These are phyloP conservation scores for Alternaria ethzedia DNA, from an alignment of 2,329 filamentous ascomycete species.

Conservation along the genomic window DNA sequence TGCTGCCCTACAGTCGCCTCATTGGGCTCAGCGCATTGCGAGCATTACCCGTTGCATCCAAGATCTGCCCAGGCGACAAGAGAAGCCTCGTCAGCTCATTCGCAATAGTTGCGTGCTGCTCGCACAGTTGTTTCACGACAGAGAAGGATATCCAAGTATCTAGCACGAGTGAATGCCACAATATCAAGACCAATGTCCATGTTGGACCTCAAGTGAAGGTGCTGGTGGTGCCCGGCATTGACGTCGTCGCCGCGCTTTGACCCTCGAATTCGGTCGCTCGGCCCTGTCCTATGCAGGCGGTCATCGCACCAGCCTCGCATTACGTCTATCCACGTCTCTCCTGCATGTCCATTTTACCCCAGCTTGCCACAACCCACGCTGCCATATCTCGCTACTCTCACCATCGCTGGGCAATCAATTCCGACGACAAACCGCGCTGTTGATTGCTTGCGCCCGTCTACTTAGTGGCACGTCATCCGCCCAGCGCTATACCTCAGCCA, in stretches of 20 bases:
- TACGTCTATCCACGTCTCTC: slow-evolving; percentile 15
- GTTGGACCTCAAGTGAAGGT: neutral
- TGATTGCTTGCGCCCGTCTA: slow-evolving; percentile 10
- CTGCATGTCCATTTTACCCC: slow-evolving; percentile 12
- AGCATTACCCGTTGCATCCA: slow-evolving; percentile 6
- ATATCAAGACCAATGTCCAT: neutral
- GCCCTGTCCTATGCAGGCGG: slow-evolving; percentile 8
- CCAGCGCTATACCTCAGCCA: slow-evolving; percentile 13
- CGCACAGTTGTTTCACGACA: neutral
- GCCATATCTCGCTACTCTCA: slow-evolving; percentile 2
- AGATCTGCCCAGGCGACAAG: slow-evolving; percentile 9
- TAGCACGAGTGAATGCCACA: neutral
- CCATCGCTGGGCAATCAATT: slow-evolving; percentile 1
- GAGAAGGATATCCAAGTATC: neutral
- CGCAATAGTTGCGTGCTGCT: neutral
- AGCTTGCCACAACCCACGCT: slow-evolving; percentile 13
- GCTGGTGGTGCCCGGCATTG: slow-evolving; percentile 2
- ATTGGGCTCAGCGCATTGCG: neutral
- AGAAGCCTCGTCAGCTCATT: slow-evolving; percentile 8
- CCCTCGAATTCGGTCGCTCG: slow-evolving; percentile 15
- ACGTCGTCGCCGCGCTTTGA: slow-evolving; percentile 16
- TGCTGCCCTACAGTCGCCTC: neutral
- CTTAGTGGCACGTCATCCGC: slow-evolving; percentile 15
- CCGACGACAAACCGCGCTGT: neutral
- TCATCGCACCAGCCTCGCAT: slow-evolving; percentile 18